These are phyloP conservation scores for Leccinum obscurum DNA, from an alignment of 768 basidiomycete genomes.

Conservation along the genomic window DNA sequence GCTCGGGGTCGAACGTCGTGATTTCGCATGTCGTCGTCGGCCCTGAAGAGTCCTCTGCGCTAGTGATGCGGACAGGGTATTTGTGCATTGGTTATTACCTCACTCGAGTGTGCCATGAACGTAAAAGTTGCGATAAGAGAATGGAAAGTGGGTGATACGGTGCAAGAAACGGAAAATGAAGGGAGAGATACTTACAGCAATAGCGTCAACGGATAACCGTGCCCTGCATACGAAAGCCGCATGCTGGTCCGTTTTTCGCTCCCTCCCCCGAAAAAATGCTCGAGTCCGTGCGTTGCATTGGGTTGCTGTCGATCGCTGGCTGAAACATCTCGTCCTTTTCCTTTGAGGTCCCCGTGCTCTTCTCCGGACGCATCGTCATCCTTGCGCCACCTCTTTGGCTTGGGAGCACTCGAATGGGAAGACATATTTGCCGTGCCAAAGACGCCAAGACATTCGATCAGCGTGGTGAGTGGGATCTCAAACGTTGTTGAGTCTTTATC, in stretches of 20 bases:
- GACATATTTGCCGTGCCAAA: slow-evolving; percentile 74
- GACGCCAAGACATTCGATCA: slow-evolving; percentile 91
- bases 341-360: slow-evolving; percentile 35
- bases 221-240: slow-evolving; percentile 79
- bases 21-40: slow-evolving; percentile 89
- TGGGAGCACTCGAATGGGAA: slow-evolving; percentile 30
- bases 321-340: slow-evolving; percentile 19
- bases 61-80: slow-evolving; percentile 27
- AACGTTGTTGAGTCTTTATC: slow-evolving; percentile 46
- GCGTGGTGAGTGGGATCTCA: slow-evolving; percentile 79
- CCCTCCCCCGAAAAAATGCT: slow-evolving; percentile 53
- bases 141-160: not conserved
- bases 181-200: slow-evolving; percentile 58
- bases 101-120: slow-evolving; percentile 4
- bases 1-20: slow-evolving; percentile 81
- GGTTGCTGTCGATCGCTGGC: slow-evolving; percentile 22
- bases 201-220: slow-evolving; percentile 75
- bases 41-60: slow-evolving; percentile 75
- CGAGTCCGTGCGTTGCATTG: slow-evolving; percentile 38
- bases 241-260: slow-evolving; percentile 75
- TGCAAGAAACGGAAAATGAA: not conserved
- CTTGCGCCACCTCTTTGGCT: slow-evolving; percentile 50
- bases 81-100: slow-evolving; percentile 5
- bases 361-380: slow-evolving; percentile 49
- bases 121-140: not conserved